These are phyloP conservation scores for Exserohilum rostratum DNA, from an alignment of 2,329 filamentous ascomycete genomes.

Conservation along the genomic window DNA sequence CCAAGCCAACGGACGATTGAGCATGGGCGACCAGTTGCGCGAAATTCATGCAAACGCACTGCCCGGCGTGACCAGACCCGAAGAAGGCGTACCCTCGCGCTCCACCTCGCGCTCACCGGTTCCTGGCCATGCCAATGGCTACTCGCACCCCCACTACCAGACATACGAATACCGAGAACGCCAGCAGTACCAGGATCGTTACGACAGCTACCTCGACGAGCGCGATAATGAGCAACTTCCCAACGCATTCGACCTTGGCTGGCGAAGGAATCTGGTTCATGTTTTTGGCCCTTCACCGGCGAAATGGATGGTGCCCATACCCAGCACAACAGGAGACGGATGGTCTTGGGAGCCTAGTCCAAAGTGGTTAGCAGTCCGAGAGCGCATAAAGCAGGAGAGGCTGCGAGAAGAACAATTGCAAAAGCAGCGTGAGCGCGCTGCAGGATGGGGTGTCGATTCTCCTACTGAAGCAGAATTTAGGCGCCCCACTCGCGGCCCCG, in stretches of 20 bases:
- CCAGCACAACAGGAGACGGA: constrained; percentile 87
- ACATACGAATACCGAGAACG: constrained; percentile 63
- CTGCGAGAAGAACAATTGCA: constrained; percentile 57
- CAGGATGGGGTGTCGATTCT: constrained; percentile 67
- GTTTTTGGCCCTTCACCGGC: constrained; percentile 76
- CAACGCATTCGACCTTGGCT: constrained; percentile 91
- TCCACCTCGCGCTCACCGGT: constrained; percentile 47
- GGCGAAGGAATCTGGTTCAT: constrained; percentile 77
- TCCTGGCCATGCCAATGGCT: constrained; percentile 40
- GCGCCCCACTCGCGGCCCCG: constrained; percentile 32
- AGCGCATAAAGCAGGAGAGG: constrained; percentile 59
- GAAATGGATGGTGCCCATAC: constrained; percentile 81
- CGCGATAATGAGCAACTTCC: constrained; percentile 86
- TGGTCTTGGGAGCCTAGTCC: constrained; percentile 91
- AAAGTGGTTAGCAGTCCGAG: constrained; percentile 75
- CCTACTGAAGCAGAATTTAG: constrained; percentile 47
- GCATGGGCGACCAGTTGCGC: constrained; percentile 70
- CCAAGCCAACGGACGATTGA: constrained; percentile 49
- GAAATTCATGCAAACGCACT: constrained; percentile 83
- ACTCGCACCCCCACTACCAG: constrained; percentile 53
- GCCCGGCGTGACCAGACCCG: constrained; percentile 77
- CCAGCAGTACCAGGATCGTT: constrained; percentile 69
- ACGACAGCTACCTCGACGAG: constrained; percentile 85
- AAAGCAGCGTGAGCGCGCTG: constrained; percentile 66
- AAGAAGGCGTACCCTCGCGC: constrained; percentile 72